Evolutionary conservation across 768 basidiomycete species (phyloP).

Genomic region (Phylloporus arenicola): DNA sequence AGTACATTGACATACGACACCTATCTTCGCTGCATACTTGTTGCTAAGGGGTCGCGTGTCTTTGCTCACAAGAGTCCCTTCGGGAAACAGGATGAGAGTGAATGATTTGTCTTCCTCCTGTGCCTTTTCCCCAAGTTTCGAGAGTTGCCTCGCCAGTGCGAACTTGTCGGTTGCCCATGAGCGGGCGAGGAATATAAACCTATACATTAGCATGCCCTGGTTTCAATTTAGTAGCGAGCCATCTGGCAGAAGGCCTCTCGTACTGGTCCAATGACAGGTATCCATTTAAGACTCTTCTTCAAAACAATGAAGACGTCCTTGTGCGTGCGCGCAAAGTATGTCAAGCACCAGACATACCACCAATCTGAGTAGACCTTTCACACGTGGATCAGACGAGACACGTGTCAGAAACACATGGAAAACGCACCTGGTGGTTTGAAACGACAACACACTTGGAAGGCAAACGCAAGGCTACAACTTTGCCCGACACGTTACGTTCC

Average conservation of each 20-base stretch:
- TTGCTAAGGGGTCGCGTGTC: slow-evolving; percentile 81
- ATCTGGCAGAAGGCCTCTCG: slow-evolving; percentile 15
- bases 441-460: slow-evolving; percentile 80
- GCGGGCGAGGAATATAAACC: slow-evolving; percentile 89
- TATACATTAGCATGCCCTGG: slow-evolving; percentile 89
- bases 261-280: slow-evolving; percentile 89
- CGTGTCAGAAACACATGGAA: neutral
- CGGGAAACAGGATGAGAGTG: slow-evolving; percentile 86
- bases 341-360: slow-evolving; percentile 86
- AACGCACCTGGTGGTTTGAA: slow-evolving; percentile 84
- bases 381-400: slow-evolving; percentile 2
- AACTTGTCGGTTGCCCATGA: slow-evolving; percentile 84
- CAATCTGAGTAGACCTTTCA: slow-evolving; percentile 69
- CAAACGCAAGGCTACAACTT: slow-evolving; percentile 56
- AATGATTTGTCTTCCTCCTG: slow-evolving; percentile 65
- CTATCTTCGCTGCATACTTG: slow-evolving; percentile 84
- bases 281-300: slow-evolving; percentile 83
- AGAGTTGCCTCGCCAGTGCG: slow-evolving; percentile 60
- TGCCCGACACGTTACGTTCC: slow-evolving; percentile 51
- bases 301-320: slow-evolving; percentile 83
- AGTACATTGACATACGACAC: slow-evolving; percentile 59
- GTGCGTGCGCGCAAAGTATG: slow-evolving; percentile 66
- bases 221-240: slow-evolving; percentile 5
- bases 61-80: slow-evolving; percentile 89
- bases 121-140: slow-evolving; percentile 63